These are phyloP conservation scores for Porpolomopsis calyptriformis DNA, from an alignment of 768 basidiomycete species.

Conservation along the genomic window DNA sequence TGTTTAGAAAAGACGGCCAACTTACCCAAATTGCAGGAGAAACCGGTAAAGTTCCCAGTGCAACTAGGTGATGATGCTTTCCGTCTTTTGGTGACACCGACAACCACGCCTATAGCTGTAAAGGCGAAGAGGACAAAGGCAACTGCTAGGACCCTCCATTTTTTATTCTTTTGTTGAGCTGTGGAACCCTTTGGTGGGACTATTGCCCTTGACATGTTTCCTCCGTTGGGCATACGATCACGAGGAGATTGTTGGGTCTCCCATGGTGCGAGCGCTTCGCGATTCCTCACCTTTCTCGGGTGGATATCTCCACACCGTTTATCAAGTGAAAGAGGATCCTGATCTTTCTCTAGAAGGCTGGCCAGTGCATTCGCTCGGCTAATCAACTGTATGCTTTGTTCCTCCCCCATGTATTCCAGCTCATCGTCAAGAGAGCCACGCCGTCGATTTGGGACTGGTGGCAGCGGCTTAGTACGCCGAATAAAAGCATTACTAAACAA, in stretches of 20 bases:
- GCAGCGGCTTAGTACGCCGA: slow-evolving; percentile 47
- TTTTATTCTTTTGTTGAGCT: slow-evolving; percentile 9
- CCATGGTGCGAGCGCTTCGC: too few relatives aligned
- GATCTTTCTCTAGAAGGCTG: slow-evolving; percentile 42
- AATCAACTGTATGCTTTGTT: slow-evolving; percentile 37
- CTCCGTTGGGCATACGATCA: background rate
- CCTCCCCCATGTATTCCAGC: slow-evolving; percentile 31
- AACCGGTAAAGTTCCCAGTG: slow-evolving; percentile 35
- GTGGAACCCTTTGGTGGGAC: background rate
- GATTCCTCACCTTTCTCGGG: too few relatives aligned
- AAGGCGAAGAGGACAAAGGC: slow-evolving; percentile 27
- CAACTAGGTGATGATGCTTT: slow-evolving; percentile 22
- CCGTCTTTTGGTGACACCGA: slow-evolving; percentile 27
- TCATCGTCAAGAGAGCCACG: slow-evolving; percentile 34
- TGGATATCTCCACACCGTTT: too few relatives aligned
- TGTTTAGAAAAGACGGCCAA: slow-evolving; percentile 8
- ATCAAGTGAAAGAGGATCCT: too few relatives aligned
- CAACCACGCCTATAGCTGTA: slow-evolving; percentile 36
- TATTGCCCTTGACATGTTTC: background rate
- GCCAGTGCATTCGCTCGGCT: slow-evolving; percentile 37
- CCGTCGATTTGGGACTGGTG: slow-evolving; percentile 46
- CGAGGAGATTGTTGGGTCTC: background rate
- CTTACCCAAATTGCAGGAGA: slow-evolving; percentile 47
- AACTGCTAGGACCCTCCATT: slow-evolving; percentile 20
- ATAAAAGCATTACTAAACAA: slow-evolving; percentile 28